Evolutionary conservation across 495 filamentous ascomycete species (phyloP), one percentile per base, ranked within the genome.

Genomic region (Bacidia gigantensis): DNA sequence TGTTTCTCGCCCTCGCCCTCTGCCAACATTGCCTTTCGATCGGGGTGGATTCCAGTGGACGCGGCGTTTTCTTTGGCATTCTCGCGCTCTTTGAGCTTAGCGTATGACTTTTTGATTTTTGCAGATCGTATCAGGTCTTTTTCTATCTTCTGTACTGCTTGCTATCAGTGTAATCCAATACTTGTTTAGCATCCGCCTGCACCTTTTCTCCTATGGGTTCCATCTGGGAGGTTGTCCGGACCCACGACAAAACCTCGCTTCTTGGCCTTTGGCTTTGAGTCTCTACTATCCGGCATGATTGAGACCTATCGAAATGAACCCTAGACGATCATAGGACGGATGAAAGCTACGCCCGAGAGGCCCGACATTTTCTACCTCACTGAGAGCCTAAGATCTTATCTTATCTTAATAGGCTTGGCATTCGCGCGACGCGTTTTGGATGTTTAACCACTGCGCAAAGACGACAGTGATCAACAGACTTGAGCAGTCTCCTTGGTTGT

Each of bases 151-250:
- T 87, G 79, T 45, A 84, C 90, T 96, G 58, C 25, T 3, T 24
- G 35, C 54, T 20, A 3, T 50, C 24, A 50, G 47, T 18, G 32
- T 26, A 12, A 18, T n/a, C 17, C 20, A 7, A 17, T 38, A 17
- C 3, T 38, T 1, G 38, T 50, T 12, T 18, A 20, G 26, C 22
- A 38, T n/a, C 47, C 12, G 14, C 46, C 49, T 58, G 49, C 66
- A 92, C 89, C 78, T 77, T 96, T 96, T 54, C 92, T 86, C 59
- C 81, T 79, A 77, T 93, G 85, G 17, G 83, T 81, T 35, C 92
- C 92, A 66, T 97, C 90, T 22, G 92, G 92, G 17, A 98, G 74
- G 64, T 96, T 94, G 42, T 82, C 87, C 44, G 92, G 92, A 2
- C 90, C 92, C 43, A 96, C 82, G 77, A 79, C 71, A 87, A 86